Base-by-base conservation (phyloP, 257 asterid genomes). In the Solanum lycopersicoides region DNA sequence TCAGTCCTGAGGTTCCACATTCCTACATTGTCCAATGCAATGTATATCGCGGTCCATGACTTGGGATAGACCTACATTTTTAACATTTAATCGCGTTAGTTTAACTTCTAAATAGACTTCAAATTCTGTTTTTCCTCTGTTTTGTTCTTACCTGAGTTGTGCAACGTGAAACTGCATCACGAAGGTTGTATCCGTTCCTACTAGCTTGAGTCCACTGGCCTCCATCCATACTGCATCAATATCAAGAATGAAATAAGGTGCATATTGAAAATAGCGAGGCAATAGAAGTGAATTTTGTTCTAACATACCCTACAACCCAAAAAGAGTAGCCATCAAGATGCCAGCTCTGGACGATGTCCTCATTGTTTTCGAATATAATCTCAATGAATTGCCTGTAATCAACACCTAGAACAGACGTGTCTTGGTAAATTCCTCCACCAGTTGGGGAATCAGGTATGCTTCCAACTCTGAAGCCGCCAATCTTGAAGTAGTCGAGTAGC, bases 311-410 rank as follows among this genome's bases (percentile, higher is more conserved):
- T 82, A 96, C 99, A 23, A 95, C 99, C 63, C 90, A 96, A 89
- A 96, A 96, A 18, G 95, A 89, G 88, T 96, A 96, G 89, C 99
- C 99, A 72, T 90, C 87, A 14, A 96, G 93, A 88, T 96, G 99
- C 90, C 94, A 96, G 89, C 98, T 96, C 89, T 94, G 98, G 6
- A 94, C 82, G 20, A 96, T 94, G 85, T 93, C 90, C 88, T 96
- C 99, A 3, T 71, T 25, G 69, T 96, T 96, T 83, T 95, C 94
- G 35, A 96, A 94, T 23, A 96, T 93, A 53, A 96, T 94, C 88
- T 96, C 99, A 21, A 96, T 45, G 86, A 88, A 96, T 7, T 92
- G 35, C 76, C 99, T 92, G 86, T 96, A 95, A 82, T 96, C 97
- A 9, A 90, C 90, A 5, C 94, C 94, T 88, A 95, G 69, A 79